Conservation (phyloP, 768 basidiomycete species). For the Cystobasidium onofrii region DNA sequence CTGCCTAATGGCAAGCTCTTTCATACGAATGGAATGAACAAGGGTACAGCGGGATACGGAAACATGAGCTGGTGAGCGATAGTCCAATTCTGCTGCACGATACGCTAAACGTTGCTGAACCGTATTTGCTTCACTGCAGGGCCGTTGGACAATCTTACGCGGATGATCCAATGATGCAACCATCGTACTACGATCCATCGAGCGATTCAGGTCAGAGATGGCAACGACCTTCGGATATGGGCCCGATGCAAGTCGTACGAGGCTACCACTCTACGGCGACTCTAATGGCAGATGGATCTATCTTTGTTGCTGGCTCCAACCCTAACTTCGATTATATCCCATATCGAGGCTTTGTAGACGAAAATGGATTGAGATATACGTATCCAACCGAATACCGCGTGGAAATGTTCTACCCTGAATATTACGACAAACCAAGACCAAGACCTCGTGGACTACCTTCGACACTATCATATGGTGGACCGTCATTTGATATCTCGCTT, state of each 20-base stretch:
- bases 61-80: slow-evolving; percentile 54
- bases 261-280: slow-evolving; percentile 86
- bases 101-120: too few species aligned
- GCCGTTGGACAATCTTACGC: slow-evolving; percentile 54
- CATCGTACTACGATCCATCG: slow-evolving; percentile 70
- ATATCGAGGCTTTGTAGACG: not conserved
- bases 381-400: slow-evolving; percentile 48
- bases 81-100: too few species aligned
- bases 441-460: slow-evolving; percentile 60
- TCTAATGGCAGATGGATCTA: slow-evolving; percentile 71
- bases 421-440: slow-evolving; percentile 70
- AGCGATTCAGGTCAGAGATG: slow-evolving; percentile 65
- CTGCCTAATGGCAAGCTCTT: slow-evolving; percentile 64
- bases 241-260: slow-evolving; percentile 52
- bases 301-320: slow-evolving; percentile 84
- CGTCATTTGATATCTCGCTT: slow-evolving; percentile 65
- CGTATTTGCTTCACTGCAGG: too few species aligned
- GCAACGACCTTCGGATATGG: slow-evolving; percentile 43
- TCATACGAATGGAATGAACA: slow-evolving; percentile 59
- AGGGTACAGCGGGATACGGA: slow-evolving; percentile 61
- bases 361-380: slow-evolving; percentile 1
- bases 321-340: slow-evolving; percentile 70
- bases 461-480: slow-evolving; percentile 75
- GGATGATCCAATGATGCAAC: slow-evolving; percentile 64
- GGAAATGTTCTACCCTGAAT: slow-evolving; percentile 75